Conservation (phyloP, 805 yeast species). For the Zygotorulaspora sp. region DNA sequence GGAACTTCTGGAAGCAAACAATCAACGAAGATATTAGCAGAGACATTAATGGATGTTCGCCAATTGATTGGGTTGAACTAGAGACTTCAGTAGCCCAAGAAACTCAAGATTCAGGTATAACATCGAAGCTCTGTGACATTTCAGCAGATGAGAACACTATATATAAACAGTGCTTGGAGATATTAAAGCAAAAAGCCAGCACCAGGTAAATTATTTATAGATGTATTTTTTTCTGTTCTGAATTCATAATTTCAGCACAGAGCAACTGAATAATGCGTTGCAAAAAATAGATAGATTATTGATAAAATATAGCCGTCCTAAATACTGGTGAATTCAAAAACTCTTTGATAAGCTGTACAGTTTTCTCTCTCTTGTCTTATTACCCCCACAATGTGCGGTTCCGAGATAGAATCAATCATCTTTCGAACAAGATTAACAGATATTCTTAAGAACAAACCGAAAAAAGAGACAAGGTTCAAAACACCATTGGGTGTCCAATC, state of each 20-base stretch:
- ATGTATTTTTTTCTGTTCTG: too few species aligned
- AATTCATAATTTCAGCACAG: too few species aligned
- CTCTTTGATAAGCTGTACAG: too few species aligned
- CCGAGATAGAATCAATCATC: too few species aligned
- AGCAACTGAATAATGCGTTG: too few species aligned
- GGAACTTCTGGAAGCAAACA: slow-evolving; percentile 52
- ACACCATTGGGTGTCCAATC: not conserved
- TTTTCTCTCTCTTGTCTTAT: too few species aligned
- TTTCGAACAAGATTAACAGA: too few species aligned
- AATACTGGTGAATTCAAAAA: too few species aligned
- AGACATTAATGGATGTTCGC: slow-evolving; percentile 35
- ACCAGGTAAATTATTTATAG: not conserved
- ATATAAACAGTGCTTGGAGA: slow-evolving; percentile 44
- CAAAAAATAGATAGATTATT: too few species aligned
- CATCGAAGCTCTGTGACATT: slow-evolving; percentile 27
- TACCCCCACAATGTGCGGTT: not conserved
- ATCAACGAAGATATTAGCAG: slow-evolving; percentile 51
- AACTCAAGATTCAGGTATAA: slow-evolving; percentile 28
- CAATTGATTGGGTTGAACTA: slow-evolving; percentile 23
- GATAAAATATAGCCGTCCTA: too few species aligned
- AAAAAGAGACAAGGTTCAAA: too few species aligned
- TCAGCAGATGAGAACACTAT: slow-evolving; percentile 36
- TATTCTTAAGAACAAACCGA: too few species aligned
- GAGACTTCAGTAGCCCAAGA: slow-evolving; percentile 28
- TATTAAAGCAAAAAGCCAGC: slow-evolving; percentile 41